Percentiles rank a stretch among this genome's conserved stretches.
Conservation (phyloP, 2,329 filamentous ascomycete species). For the Colletotrichum camelliae region DNA sequence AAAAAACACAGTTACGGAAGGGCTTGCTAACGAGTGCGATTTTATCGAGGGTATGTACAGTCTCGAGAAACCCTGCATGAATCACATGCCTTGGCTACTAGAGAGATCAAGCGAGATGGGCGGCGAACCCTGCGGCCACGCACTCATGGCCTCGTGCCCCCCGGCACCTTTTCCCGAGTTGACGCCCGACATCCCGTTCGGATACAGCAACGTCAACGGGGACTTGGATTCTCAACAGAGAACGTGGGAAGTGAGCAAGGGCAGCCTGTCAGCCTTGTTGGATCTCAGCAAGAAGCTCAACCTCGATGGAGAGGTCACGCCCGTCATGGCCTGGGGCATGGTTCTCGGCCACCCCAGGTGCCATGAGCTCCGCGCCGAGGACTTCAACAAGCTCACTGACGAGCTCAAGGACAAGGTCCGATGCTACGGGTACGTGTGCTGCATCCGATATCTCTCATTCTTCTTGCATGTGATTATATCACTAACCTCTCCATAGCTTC, state of each 20-base stretch:
- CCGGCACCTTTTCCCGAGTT: slow-evolving; percentile 65
- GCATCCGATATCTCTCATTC: not conserved
- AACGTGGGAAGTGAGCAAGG: slow-evolving; percentile 80
- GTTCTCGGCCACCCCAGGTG: slow-evolving; percentile 76
- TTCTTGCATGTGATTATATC: not conserved
- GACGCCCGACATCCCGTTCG: slow-evolving; percentile 58
- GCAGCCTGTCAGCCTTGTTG: slow-evolving; percentile 80
- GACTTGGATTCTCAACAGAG: slow-evolving; percentile 62
- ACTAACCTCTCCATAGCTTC: slow-evolving; percentile 47
- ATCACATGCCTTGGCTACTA: slow-evolving; percentile 83
- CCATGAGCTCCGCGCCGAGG: slow-evolving; percentile 65
- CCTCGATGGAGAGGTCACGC: slow-evolving; percentile 89
- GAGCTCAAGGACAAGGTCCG: slow-evolving; percentile 81
- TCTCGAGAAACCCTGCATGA: slow-evolving; percentile 92
- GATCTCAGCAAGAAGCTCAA: slow-evolving; percentile 84
- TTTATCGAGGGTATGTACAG: slow-evolving; percentile 53
- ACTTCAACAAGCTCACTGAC: slow-evolving; percentile 75
- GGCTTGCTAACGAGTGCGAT: slow-evolving; percentile 49
- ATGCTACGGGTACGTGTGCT: slow-evolving; percentile 88
- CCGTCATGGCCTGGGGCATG: slow-evolving; percentile 92
- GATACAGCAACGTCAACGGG: slow-evolving; percentile 43
- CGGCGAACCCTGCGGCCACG: slow-evolving; percentile 81
- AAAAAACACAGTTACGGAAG: slow-evolving; percentile 24
- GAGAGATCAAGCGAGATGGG: slow-evolving; percentile 64
- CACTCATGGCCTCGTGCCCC: slow-evolving; percentile 90